These are phyloP conservation scores for Amauroascus niger DNA, from an alignment of 2,329 filamentous ascomycete species.

Conservation along the genomic window DNA sequence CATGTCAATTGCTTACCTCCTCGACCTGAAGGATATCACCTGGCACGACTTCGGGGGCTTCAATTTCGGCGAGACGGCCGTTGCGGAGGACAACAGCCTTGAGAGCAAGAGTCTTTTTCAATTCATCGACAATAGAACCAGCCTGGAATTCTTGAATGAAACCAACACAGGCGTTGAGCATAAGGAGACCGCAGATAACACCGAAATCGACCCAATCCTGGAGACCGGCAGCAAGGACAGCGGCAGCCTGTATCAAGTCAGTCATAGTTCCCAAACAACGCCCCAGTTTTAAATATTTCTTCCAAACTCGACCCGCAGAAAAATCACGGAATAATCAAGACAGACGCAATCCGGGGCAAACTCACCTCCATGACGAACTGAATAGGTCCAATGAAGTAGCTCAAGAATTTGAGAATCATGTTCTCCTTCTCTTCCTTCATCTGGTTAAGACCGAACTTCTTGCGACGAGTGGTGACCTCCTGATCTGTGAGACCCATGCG, in stretches of 20 bases:
- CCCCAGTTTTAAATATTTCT: no score
- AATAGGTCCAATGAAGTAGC: slow-evolving; percentile 79
- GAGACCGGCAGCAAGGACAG: slow-evolving; percentile 71
- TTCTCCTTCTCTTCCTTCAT: slow-evolving; percentile 91
- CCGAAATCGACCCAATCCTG: slow-evolving; percentile 88
- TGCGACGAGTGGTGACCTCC: slow-evolving; percentile 55
- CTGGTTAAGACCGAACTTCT: slow-evolving; percentile 73
- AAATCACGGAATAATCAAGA: no score
- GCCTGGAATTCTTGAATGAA: slow-evolving; percentile 87
- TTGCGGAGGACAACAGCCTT: slow-evolving; percentile 83
- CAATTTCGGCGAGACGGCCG: slow-evolving; percentile 64
- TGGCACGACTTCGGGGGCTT: slow-evolving; percentile 74
- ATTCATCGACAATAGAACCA: slow-evolving; percentile 78
- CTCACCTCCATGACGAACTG: slow-evolving; percentile 88
- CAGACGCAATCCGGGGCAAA: slow-evolving; percentile 13
- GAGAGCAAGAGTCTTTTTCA: slow-evolving; percentile 82
- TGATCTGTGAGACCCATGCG: slow-evolving; percentile 60
- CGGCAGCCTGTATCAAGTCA: slow-evolving; percentile 48
- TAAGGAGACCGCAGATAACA: slow-evolving; percentile 72
- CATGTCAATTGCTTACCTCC: slow-evolving; percentile 43
- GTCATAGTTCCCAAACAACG: slow-evolving; percentile 11
- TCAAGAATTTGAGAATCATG: slow-evolving; percentile 67
- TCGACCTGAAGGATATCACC: slow-evolving; percentile 85
- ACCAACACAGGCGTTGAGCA: slow-evolving; percentile 77
- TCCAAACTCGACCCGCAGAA: no score